These are phyloP conservation scores for Phellinidium pouzarii DNA, from an alignment of 1,284 basidiomycete genomes.

Conservation along the genomic window DNA sequence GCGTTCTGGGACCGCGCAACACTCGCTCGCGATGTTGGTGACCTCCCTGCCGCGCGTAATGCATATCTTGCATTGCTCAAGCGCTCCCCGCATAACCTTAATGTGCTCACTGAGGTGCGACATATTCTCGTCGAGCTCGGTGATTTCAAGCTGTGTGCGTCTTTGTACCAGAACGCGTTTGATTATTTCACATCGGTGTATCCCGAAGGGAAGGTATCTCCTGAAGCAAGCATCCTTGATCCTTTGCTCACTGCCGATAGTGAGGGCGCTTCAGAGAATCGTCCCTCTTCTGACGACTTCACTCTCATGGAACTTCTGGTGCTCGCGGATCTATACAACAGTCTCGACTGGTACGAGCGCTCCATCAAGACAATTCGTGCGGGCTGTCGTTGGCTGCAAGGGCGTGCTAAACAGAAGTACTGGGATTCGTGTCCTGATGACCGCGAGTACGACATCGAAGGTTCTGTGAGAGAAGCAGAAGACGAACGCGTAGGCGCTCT, in stretches of 20 bases:
- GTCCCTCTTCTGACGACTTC: conserved; percentile 44
- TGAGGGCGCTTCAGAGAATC: conserved; percentile 24
- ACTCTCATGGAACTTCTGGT: conserved; percentile 63
- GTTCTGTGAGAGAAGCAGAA: conserved; percentile 20
- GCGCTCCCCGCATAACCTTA: conserved; percentile 74
- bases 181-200: conserved; percentile 29
- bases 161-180: conserved; percentile 60
- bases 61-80: conserved; percentile 74
- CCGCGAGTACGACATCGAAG: conserved; percentile 70
- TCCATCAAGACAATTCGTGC: conserved; percentile 67
- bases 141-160: conserved; percentile 58
- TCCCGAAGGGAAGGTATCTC: conserved; percentile 28
- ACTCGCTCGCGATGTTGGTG: conserved; percentile 72
- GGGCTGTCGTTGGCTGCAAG: conserved; percentile 88
- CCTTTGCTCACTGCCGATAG: conserved; percentile 30
- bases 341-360: conserved; percentile 59
- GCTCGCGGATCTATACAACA: conserved; percentile 79
- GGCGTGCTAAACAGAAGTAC: conserved; percentile 61
- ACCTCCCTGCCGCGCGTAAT: conserved; percentile 64
- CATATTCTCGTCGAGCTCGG: conserved; percentile 69
- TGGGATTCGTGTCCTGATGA: conserved; percentile 87
- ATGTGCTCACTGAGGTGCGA: conserved; percentile 74
- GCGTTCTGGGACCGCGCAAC: conserved; percentile 88
- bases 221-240: conserved; percentile 34
- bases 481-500: conserved; percentile 4